A percentile compares a stretch with the other conserved stretches of the same genome.
phyloP scores from a whole-genome alignment of 768 basidiomycete species.

The Lactarius indigo region DNA sequence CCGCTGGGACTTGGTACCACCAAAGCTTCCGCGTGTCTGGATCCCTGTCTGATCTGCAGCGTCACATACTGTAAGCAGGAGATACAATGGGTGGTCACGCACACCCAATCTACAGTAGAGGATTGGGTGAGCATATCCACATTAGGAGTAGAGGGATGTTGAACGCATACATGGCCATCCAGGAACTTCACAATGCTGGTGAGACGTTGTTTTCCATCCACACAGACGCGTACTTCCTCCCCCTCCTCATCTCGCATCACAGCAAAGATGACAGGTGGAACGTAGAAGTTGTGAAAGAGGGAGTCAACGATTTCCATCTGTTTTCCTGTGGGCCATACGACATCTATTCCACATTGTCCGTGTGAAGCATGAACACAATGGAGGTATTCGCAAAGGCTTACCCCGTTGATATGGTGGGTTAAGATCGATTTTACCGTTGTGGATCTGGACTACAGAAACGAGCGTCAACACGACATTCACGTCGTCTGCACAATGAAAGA shows the following conservation, averaged over 20 bases:
- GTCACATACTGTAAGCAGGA: slow-evolving; percentile 28
- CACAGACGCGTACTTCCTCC: slow-evolving; percentile 43
- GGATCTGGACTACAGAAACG: slow-evolving; percentile 49
- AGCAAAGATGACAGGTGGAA: slow-evolving; percentile 50
- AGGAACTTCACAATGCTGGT: slow-evolving; percentile 46
- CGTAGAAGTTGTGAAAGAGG: slow-evolving; percentile 50
- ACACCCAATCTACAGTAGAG: slow-evolving; percentile 50
- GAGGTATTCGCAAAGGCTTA: slow-evolving; percentile 29
- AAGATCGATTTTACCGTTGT: slow-evolving; percentile 66
- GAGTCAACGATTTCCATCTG: slow-evolving; percentile 55
- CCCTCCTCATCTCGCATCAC: slow-evolving; percentile 39
- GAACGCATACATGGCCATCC: slow-evolving; percentile 37
- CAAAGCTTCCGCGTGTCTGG: slow-evolving; percentile 54
- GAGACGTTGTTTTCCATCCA: slow-evolving; percentile 54
- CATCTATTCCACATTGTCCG: slow-evolving; percentile 40
- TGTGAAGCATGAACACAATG: neutral
- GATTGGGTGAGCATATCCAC: neutral
- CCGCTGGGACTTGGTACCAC: slow-evolving; percentile 55
- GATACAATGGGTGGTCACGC: slow-evolving; percentile 27
- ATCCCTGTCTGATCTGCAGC: slow-evolving; percentile 48
- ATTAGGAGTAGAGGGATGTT: neutral
- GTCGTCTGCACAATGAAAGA: neutral
- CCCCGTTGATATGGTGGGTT: slow-evolving; percentile 74
- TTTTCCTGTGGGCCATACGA: slow-evolving; percentile 73
- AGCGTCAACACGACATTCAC: neutral